Conservation (phyloP, 2,329 filamentous ascomycete genomes). For the Rugonectria rugulosa region DNA sequence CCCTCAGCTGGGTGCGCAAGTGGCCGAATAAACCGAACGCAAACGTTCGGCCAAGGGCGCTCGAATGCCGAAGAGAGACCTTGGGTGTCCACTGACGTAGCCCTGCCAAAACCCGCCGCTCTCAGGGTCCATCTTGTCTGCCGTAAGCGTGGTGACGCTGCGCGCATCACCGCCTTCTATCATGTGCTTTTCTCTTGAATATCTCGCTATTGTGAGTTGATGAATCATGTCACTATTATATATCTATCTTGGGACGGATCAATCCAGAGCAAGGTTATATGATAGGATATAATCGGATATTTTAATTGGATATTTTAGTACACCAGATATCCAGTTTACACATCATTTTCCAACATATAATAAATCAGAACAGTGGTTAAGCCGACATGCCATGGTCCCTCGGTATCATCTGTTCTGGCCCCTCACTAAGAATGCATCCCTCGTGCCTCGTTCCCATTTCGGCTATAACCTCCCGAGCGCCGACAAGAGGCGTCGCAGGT, state of each 20-base stretch:
- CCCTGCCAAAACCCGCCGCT: neutral
- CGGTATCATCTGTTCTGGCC: slow-evolving; percentile 29
- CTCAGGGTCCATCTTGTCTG: too few species aligned
- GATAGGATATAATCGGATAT: too few species aligned
- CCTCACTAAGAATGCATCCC: too few species aligned
- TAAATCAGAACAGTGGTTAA: neutral
- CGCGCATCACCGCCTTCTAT: too few species aligned
- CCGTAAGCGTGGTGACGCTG: too few species aligned
- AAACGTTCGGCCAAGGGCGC: slow-evolving; percentile 28
- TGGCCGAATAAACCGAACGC: slow-evolving; percentile 31
- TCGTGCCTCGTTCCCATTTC: slow-evolving; percentile 24
- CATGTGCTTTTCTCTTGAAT: too few species aligned
- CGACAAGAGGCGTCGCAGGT: slow-evolving; percentile 20
- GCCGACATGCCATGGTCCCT: slow-evolving; percentile 31
- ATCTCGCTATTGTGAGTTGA: too few species aligned
- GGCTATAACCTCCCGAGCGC: slow-evolving; percentile 35
- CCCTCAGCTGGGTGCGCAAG: slow-evolving; percentile 25
- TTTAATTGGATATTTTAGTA: too few species aligned
- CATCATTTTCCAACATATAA: too few species aligned
- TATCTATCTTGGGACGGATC: too few species aligned
- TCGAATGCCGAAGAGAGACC: slow-evolving; percentile 32
- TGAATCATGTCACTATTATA: neutral
- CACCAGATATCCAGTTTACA: neutral
- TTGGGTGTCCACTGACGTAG: slow-evolving; percentile 34
- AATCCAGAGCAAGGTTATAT: too few species aligned